Base-by-base conservation (phyloP, 371 early-diverging fungal genomes). In the Lichtheimia ramosa region DNA sequence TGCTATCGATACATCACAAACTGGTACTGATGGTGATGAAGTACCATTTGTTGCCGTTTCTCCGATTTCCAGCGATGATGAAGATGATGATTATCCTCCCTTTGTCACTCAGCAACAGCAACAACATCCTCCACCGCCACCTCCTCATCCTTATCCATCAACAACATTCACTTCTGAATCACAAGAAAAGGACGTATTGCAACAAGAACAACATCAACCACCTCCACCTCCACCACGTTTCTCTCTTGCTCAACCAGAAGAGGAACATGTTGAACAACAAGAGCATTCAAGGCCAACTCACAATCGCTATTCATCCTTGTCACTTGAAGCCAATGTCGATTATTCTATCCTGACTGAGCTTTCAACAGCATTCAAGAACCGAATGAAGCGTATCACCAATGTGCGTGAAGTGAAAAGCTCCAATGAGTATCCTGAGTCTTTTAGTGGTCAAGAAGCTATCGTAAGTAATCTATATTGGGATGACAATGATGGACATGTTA, bases 401-500 rank as follows among this genome's bases (percentile, higher is more conserved):
- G 65, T 66, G 24, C 71, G 81, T 23, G 71, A 71, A 23, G 48
- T 77, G 5, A 73, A 73, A 58, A 77, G 77, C 34, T 61, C 75
- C 2, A 69, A 73, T n/a, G 75, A 71, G 43, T 80, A 80, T 53
- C 75, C 81, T 7, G 70, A 73, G 28, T 66, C 73, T 42, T 80
- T 80, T 51, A 77, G 73, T 23, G 81, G 81, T 14, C 56, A 64
- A 43, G 81, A 80, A 63, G 81, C 77, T 6, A 65, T 77, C 51
- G 77, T 80, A 71, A 71, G 65, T 66, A 14, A 18, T 27, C 0
- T n/a, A 54, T 18, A 15, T 27, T 3, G 18, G 14, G 5, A 20
- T 39, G 5, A 40, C 8, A n/a, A 8, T 43, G 18, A 34, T 5
- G 28, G 48, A 34, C 25, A 43, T 51, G 16, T 15, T n/a, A 23